A percentile compares a stretch with the other conserved stretches of the same genome.
Evolutionary conservation across 1,139 yeast species (phyloP).

Genomic region (Geotrichum candidum): DNA sequence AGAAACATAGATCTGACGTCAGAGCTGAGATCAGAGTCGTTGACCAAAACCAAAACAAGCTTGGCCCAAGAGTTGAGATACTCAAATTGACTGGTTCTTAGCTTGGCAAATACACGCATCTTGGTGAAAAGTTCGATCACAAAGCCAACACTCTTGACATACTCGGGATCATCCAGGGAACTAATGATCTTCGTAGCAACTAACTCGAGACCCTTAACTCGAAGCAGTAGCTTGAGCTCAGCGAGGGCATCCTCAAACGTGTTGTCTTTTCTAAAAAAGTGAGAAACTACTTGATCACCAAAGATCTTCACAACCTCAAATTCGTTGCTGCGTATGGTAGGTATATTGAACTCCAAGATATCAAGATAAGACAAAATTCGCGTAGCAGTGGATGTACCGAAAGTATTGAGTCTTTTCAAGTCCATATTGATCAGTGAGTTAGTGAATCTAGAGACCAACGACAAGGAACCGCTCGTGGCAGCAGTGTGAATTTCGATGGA

Average conservation of each 20-base stretch:
- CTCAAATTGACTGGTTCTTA: conserved; percentile 46
- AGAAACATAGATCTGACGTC: conserved; percentile 54
- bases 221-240: conserved; percentile 24
- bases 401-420: conserved; percentile 20
- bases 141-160: conserved; percentile 18
- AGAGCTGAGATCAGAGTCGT: conserved; percentile 47
- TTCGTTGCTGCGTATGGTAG: conserved; percentile 1
- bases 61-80: conserved; percentile 80
- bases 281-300: conserved; percentile 14
- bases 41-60: conserved; percentile 63
- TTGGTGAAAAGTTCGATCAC: conserved; percentile 21
- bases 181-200: conserved; percentile 20
- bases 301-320: conserved; percentile 5
- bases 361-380: conserved; percentile 64
- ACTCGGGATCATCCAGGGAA: conserved; percentile 22
- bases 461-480: conserved; percentile 46
- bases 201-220: conserved; percentile 29
- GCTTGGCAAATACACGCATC: conserved; percentile 19
- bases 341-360: conserved; percentile 51
- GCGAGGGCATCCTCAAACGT: conserved; percentile 20
- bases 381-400: conserved; percentile 44
- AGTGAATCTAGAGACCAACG: conserved; percentile 52
- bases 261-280: conserved; percentile 8
- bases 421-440: conserved; percentile 44
- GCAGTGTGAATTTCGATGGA: conserved; percentile 67